Conservation (phyloP, 2,329 filamentous ascomycete genomes). For the Cladosporium velox region DNA sequence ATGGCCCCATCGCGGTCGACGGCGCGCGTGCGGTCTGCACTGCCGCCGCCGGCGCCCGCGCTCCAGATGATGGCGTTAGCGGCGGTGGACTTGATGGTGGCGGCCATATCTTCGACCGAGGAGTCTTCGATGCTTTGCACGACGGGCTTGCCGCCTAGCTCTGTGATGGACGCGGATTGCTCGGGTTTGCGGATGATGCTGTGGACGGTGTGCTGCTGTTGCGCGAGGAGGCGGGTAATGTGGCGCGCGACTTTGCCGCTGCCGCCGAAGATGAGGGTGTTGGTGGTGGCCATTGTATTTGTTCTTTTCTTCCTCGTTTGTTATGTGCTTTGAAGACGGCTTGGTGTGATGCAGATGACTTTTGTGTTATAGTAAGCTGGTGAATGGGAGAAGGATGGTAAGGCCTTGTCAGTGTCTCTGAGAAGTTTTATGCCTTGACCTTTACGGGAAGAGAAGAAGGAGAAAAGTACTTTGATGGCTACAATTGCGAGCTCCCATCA, state of each 20-base stretch:
- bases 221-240: slow-evolving; percentile 35
- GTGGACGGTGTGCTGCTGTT: slow-evolving; percentile 34
- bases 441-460: neutral
- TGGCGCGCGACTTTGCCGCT: slow-evolving; percentile 41
- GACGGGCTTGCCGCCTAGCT: slow-evolving; percentile 47
- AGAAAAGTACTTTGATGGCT: neutral
- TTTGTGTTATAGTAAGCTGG: neutral
- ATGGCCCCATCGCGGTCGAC: slow-evolving; percentile 66
- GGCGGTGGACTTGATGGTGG: slow-evolving; percentile 39
- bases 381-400: neutral
- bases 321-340: neutral
- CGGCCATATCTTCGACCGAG: slow-evolving; percentile 41
- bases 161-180: slow-evolving; percentile 41
- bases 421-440: neutral
- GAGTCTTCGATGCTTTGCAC: slow-evolving; percentile 47
- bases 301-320: neutral
- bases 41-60: slow-evolving; percentile 39
- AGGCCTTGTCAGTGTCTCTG: neutral
- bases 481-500: neutral
- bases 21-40: slow-evolving; percentile 56
- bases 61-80: slow-evolving; percentile 40
- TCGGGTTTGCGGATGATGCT: slow-evolving; percentile 38
- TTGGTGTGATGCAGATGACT: neutral
- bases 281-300: neutral
- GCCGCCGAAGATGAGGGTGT: slow-evolving; percentile 40